Base-by-base conservation (phyloP, 306 rosid genomes). In the Clitoria ternatea region DNA sequence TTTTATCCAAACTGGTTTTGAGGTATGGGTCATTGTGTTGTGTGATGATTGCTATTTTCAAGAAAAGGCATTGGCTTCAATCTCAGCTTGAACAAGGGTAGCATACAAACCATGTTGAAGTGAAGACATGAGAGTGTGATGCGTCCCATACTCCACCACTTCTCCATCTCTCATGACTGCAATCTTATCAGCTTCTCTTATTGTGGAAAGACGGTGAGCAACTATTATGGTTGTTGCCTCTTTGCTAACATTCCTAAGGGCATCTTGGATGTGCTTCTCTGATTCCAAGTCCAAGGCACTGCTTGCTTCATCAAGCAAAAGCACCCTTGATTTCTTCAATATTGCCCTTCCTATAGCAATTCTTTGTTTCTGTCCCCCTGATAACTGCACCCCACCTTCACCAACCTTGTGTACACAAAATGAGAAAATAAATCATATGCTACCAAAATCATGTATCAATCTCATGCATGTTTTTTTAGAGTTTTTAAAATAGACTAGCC, bases 231-330 rank as follows among this genome's bases (percentile, higher is more conserved):
- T 87, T 9, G 97, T 90, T 61, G 98, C 84, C 32, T 77, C 72
- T 50, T 78, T 77, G 9, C 85, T 52, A 26, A 78, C 80, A 35
- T 84, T 83, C 61, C 62, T 78, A 0, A 90, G 82, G 36, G 98
- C 92, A 15, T 79, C 82, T 82, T 94, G 92, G 47, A 90, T 83
- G 76, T 87, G 89, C 35, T 79, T 81, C 84, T 87, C 96, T 47
- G 97, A 87, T 76, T 93, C 97, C 68, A 85, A 76, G 80, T 90
- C 98, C 77, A 90, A 61, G 36, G 95, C 92, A 84, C 96, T 94
- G 77, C 96, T 90, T 76, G 98, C 97, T 81, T 94, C 98, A 81
- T 94, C 98, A 78, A 90, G 88, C 17, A 89, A 76, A 42, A 90
- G 64, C 12, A 94, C 81, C 60, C 81, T 89, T 66, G 97, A 83